Evolutionary conservation across 129 eudicot genomes (phyloP), one percentile per base, ranked within the genome.

Genomic region (Centella asiatica): DNA sequence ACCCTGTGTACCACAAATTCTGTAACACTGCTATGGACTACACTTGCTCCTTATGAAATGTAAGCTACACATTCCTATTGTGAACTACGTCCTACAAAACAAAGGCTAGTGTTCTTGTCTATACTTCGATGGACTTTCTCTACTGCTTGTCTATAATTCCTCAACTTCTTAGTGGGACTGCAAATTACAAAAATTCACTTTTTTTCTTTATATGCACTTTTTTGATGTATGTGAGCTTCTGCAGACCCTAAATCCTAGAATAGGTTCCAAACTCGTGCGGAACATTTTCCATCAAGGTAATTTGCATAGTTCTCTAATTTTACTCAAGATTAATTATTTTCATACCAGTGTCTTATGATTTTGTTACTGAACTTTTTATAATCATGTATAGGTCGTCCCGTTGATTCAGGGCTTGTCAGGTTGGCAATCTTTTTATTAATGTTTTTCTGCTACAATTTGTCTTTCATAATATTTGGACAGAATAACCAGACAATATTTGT

Each of bases 351-450:
- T 36, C 15, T 40, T 19, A 29, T 26, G 37, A n/a, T 20, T 45
- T 33, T 7, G 28, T 68, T 59, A 6, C 39, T 54, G 64, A 60
- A 50, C 25, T 47, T 32, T 31, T 15, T 57, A 50, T n/a, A 54
- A 11, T 68, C 24, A 57, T 75, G 15, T 28, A 29, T 72, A 78
- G 81, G 77, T 55, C 66, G 27, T 54, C 48, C 73, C 1, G 65
- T 26, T 66, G 25, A 53, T 74, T 58, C 66, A 45, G 58, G 48
- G 72, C 62, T 70, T 44, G 18, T 48, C 60, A 81, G 87, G 83
- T 81, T 74, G 63, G 75, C 67, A 34, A 32, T 44, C 56, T 42
- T 13, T 46, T 51, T 6, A 42, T 31, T 26, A 45, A 67, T 46
- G n/a, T 51, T 40, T 58, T 24, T 31, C 42, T 26, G 12, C 49